A percentile compares a stretch with the other conserved stretches of the same genome.
Conservation (phyloP, 257 asterid species). For the Nicotiana tomentosiformis region DNA sequence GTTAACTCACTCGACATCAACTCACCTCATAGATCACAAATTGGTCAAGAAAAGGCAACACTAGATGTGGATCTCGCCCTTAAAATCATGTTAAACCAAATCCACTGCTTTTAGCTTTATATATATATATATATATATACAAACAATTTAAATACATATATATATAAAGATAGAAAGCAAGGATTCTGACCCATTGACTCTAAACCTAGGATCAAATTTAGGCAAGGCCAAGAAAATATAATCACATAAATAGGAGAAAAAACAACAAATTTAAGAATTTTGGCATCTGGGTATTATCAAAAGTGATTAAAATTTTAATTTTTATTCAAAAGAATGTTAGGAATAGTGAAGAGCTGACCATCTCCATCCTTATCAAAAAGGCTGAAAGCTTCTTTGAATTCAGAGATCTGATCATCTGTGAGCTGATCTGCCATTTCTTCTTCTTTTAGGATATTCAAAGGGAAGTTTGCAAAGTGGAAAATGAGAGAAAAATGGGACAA, state of each 20-base stretch:
- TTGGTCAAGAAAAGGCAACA: background rate
- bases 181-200: background rate
- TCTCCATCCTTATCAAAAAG: slow-evolving; percentile 6
- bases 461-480: background rate
- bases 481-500: background rate
- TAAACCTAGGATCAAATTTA: background rate
- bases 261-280: background rate
- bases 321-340: background rate
- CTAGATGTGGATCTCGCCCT: background rate
- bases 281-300: background rate
- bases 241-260: background rate
- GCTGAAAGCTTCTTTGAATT: slow-evolving; percentile 4
- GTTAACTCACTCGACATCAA: background rate
- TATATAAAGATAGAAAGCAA: background rate
- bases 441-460: background rate
- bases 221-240: background rate
- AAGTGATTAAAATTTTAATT: background rate
- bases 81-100: background rate
- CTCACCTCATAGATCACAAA: background rate
- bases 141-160: background rate
- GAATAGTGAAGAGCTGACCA: background rate
- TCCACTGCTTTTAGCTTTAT: background rate
- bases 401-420: slow-evolving; percentile 11
- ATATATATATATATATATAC: background rate
- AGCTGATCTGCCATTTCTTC: slow-evolving; percentile 6